Conservation (phyloP, 495 filamentous ascomycete genomes). For the Apodospora peruviana region DNA sequence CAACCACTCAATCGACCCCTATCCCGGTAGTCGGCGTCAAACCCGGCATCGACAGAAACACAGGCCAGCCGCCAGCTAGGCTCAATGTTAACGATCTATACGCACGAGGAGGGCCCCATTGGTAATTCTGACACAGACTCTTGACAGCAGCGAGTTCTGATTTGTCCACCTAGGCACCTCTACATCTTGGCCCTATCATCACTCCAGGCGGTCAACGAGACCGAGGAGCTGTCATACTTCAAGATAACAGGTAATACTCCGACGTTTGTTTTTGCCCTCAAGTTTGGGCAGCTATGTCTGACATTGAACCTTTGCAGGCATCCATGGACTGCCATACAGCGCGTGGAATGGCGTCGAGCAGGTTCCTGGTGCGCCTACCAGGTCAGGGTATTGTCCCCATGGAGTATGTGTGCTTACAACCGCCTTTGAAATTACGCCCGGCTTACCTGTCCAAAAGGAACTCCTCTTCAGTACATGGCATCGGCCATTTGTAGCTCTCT, state of each 20-base stretch:
- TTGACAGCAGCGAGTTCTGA: conserved; percentile 10
- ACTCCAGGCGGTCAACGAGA: conserved; percentile 35
- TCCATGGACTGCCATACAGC: conserved; percentile 45
- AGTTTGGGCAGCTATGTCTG: too few relatives aligned
- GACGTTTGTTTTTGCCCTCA: too few relatives aligned
- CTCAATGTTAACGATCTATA: conserved; percentile 34
- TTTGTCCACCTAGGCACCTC: conserved; percentile 29
- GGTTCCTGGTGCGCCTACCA: conserved; percentile 21
- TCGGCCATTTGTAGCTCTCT: conserved; percentile 34
- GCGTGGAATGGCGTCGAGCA: conserved; percentile 41
- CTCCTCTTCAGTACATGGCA: conserved; percentile 38
- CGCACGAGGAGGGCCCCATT: conserved; percentile 31
- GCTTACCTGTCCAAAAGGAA: conserved; percentile 18
- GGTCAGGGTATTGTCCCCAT: conserved; percentile 45
- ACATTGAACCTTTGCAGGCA: too few relatives aligned
- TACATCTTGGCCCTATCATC: conserved; percentile 39
- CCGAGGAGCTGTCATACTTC: conserved; percentile 42
- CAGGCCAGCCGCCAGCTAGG: conserved; percentile 28
- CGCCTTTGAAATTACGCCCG: neutral
- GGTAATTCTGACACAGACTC: conserved; percentile 19
- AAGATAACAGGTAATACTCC: conserved; percentile 37
- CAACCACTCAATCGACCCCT: conserved; percentile 6
- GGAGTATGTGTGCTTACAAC: conserved; percentile 28
- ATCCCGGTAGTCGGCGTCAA: conserved; percentile 31
- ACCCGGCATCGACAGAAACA: conserved; percentile 29